phyloP scores from a whole-genome alignment of 2,329 filamentous ascomycete genomes.

The Talaromyces amestolkiae region DNA sequence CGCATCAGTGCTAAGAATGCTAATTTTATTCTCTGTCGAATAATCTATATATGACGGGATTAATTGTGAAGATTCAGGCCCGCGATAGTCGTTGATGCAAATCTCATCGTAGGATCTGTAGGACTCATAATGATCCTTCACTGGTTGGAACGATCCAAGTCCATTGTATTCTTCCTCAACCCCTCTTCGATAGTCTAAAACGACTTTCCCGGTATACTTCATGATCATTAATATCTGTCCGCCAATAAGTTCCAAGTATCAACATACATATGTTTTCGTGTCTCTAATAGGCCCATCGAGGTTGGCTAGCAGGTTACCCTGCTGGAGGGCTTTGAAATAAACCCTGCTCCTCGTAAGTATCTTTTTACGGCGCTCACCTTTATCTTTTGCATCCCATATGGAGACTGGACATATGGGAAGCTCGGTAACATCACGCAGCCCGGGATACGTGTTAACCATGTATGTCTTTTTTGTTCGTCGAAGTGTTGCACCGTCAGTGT shows the following conservation, averaged over 20 bases:
- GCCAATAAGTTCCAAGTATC: background rate
- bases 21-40: background rate
- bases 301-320: background rate
- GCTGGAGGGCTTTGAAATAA: constrained; percentile 4
- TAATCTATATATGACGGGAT: background rate
- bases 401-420: background rate
- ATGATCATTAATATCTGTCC: background rate
- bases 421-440: background rate
- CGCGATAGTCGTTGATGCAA: background rate
- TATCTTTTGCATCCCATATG: constrained; percentile 4
- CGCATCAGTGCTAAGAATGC: background rate
- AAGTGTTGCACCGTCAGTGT: background rate
- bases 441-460: background rate
- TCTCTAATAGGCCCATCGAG: background rate
- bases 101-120: background rate
- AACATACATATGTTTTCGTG: background rate
- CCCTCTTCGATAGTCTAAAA: background rate
- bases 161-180: background rate
- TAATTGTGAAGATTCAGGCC: background rate
- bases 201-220: background rate
- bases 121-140: background rate
- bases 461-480: background rate
- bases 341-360: constrained; percentile 1
- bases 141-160: background rate
- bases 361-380: background rate